These are phyloP conservation scores for Jackrogersella multiformis DNA, from an alignment of 495 filamentous ascomycete species.

Conservation along the genomic window DNA sequence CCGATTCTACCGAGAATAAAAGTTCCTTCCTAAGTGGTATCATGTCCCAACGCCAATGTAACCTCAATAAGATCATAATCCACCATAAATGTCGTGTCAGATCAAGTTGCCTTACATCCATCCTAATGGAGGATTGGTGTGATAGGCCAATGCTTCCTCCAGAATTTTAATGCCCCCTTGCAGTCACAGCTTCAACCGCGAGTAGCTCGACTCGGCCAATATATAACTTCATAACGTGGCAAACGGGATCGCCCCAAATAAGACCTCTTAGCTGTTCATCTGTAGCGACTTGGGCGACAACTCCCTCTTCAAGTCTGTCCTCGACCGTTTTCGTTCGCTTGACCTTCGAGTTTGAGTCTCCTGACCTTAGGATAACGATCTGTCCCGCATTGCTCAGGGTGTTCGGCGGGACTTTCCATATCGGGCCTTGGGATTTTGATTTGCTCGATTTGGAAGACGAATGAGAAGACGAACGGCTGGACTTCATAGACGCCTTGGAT, in stretches of 20 bases:
- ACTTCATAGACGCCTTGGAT: constrained; percentile 31
- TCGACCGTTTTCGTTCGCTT: constrained; percentile 52
- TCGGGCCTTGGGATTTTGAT: constrained; percentile 37
- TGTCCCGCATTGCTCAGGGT: constrained; percentile 72
- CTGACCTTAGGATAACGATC: constrained; percentile 68
- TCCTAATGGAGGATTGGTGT: neutral
- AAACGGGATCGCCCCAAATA: constrained; percentile 81
- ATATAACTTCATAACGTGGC: constrained; percentile 82
- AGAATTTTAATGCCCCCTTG: constrained; percentile 37
- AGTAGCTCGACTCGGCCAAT: constrained; percentile 71
- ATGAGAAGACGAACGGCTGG: constrained; percentile 25
- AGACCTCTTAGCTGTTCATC: constrained; percentile 71
- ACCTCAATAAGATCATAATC: constrained; percentile 15
- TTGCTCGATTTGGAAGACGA: constrained; percentile 36
- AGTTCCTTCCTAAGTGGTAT: constrained; percentile 32
- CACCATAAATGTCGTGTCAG: constrained; percentile 14
- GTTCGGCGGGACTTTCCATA: constrained; percentile 70
- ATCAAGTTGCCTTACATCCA: neutral
- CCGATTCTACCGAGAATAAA: constrained; percentile 1
- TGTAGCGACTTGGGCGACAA: constrained; percentile 69
- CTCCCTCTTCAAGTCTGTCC: constrained; percentile 56
- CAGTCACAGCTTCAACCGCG: constrained; percentile 72
- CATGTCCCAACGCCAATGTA: constrained; percentile 29
- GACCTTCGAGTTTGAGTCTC: constrained; percentile 44
- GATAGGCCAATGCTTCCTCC: neutral